These are phyloP conservation scores for Suillus plorans DNA, from an alignment of 768 basidiomycete species.

Conservation along the genomic window DNA sequence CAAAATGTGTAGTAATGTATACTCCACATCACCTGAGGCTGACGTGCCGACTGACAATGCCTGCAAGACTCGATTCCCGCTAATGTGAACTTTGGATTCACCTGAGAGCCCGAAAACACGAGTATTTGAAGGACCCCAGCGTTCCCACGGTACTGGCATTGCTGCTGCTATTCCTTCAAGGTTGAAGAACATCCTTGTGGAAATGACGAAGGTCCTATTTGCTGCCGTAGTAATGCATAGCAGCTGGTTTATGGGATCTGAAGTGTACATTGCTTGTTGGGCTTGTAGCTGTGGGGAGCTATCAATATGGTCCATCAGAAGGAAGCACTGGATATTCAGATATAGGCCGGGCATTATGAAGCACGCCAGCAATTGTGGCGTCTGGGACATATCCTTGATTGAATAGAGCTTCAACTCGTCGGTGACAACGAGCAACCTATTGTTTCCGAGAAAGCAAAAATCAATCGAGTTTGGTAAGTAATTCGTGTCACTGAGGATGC, in stretches of 20 bases:
- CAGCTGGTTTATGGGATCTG: not conserved
- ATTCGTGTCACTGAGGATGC: not conserved
- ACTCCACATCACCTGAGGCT: not conserved
- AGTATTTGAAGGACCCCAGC: not conserved
- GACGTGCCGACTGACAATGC: not conserved
- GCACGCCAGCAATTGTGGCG: not conserved
- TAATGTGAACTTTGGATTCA: not conserved
- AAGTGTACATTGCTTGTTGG: not conserved
- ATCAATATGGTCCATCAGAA: not conserved
- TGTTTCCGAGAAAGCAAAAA: not conserved
- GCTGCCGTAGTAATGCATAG: not conserved
- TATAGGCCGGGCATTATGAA: not conserved
- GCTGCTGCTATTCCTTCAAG: not conserved
- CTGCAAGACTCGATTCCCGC: not conserved
- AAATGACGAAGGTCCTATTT: not conserved
- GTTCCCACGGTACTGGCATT: not conserved
- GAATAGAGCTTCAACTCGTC: not conserved
- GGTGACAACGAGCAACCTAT: not conserved
- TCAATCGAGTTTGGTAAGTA: not conserved
- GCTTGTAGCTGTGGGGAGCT: not conserved
- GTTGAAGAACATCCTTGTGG: not conserved
- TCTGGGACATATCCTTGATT: not conserved
- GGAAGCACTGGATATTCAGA: not conserved
- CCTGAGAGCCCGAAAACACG: not conserved
- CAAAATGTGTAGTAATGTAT: not conserved